Base-by-base conservation (phyloP, 2,329 filamentous ascomycete species). In the Tolypocladium paradoxum region DNA sequence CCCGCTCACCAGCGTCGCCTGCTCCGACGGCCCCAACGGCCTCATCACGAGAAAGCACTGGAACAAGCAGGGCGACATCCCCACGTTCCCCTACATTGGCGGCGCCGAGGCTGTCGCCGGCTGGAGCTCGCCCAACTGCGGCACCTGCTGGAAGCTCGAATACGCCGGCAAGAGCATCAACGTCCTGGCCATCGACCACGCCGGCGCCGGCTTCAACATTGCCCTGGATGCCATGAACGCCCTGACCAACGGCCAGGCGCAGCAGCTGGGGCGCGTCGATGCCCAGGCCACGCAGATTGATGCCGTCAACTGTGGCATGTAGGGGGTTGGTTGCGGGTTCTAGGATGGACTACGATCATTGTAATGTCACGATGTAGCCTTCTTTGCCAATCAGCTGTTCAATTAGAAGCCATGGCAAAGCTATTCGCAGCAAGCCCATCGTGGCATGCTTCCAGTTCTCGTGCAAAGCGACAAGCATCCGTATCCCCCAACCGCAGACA, bases 11-110 rank as follows among this genome's bases (percentile, higher is more conserved):
- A 66, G 63, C 7, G 76, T 90, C 48, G 66, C 83, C 56, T 89
- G 85, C 77, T 85, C 81, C 34, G 81, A 88, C 63, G 85, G 85
- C 52, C 48, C 57, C 56, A 84, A 88, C 68, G 85, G 85, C 54
- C 76, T 89, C 56, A 79, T 80, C 57, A 82, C 77, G 61, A 77
- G 74, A 61, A 81, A 81, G 71, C 73, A 74, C 60, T 87, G 79
- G 79, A 64, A 69, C 51, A 81, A 69, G 1, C 78, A 82, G 67
- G 73, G 74, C 51, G 62, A 73, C 33, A 66, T 82, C 58, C 71
- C 73, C 18, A 56, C 58, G 31, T 83, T 79, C 69, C 76, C 78
- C 33, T 72, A 75, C 66, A 75, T 85, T 55, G 82, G 78, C 36
- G 82, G 78, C 31, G 70, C 72, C 22, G 68, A 73, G 8, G 73